phyloP scores from a whole-genome alignment of 345 rosid genomes.

The Rhodamnia argentea region DNA sequence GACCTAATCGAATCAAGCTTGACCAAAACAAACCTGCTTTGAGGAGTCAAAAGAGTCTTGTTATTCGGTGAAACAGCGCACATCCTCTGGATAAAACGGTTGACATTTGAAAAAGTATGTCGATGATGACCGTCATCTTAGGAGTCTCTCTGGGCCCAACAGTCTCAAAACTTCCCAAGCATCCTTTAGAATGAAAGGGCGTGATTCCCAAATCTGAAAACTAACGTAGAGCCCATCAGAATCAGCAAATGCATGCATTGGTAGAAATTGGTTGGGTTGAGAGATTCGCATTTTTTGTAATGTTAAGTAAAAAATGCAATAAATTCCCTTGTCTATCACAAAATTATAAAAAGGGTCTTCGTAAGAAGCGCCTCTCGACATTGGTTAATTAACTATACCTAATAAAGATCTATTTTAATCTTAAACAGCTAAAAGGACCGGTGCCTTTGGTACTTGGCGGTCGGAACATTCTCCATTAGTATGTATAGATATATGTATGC shows the following conservation, averaged over 20 bases:
- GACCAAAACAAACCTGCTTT: neutral
- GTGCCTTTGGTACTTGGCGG: too few species aligned
- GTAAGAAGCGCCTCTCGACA: neutral
- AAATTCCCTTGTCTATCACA: neutral
- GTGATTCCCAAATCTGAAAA: neutral
- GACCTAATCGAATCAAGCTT: neutral
- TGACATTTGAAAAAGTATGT: neutral
- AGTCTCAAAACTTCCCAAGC: neutral
- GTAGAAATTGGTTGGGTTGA: neutral
- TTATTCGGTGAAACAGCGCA: neutral
- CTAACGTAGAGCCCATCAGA: neutral
- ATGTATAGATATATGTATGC: too few species aligned
- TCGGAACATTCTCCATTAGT: too few species aligned
- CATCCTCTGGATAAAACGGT: neutral
- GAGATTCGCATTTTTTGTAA: neutral
- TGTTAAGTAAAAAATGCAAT: neutral
- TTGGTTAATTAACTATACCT: neutral
- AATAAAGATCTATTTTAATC: neutral
- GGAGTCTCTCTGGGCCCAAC: neutral
- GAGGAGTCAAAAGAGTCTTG: neutral
- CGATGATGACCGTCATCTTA: neutral
- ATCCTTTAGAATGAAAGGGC: neutral
- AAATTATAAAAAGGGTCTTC: neutral
- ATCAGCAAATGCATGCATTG: neutral
- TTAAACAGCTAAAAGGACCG: neutral